These are phyloP conservation scores for Alnus rubra DNA, from an alignment of 306 rosid species.

Conservation along the genomic window DNA sequence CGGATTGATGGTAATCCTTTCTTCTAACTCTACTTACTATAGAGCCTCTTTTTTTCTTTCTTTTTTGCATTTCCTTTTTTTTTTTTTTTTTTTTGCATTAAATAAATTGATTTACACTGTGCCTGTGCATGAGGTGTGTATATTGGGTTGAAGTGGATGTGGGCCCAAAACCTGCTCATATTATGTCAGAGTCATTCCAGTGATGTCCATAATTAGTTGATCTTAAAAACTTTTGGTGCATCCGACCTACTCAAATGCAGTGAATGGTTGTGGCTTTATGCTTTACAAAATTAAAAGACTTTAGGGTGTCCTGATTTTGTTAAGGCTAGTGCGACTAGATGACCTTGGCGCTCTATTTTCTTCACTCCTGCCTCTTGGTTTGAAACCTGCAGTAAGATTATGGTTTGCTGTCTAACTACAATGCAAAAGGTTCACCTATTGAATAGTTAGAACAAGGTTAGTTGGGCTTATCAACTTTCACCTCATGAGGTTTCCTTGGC, in stretches of 20 bases:
- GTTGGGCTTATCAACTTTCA: no score
- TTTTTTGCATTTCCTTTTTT: no score
- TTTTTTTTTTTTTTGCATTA: constrained; percentile 15
- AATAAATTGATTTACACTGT: constrained; percentile 13
- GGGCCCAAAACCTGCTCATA: neutral
- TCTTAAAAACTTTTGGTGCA: neutral
- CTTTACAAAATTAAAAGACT: neutral
- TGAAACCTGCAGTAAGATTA: neutral
- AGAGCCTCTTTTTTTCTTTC: neutral
- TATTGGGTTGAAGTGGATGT: neutral
- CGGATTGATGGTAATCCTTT: constrained; percentile 79
- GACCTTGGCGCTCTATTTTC: neutral
- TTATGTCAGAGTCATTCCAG: neutral
- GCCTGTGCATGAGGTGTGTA: neutral
- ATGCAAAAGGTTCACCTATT: neutral
- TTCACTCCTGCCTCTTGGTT: no score
- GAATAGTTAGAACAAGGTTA: neutral
- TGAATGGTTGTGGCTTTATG: neutral
- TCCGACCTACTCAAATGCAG: neutral
- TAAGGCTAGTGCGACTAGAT: neutral
- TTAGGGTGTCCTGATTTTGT: neutral
- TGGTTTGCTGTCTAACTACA: neutral
- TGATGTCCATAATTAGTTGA: neutral
- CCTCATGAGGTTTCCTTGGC: neutral
- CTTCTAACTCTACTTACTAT: constrained; percentile 17